Percentiles rank a stretch among this genome's conserved stretches.
phyloP scores from a whole-genome alignment of 345 rosid genomes.

The Acer saccharum region DNA sequence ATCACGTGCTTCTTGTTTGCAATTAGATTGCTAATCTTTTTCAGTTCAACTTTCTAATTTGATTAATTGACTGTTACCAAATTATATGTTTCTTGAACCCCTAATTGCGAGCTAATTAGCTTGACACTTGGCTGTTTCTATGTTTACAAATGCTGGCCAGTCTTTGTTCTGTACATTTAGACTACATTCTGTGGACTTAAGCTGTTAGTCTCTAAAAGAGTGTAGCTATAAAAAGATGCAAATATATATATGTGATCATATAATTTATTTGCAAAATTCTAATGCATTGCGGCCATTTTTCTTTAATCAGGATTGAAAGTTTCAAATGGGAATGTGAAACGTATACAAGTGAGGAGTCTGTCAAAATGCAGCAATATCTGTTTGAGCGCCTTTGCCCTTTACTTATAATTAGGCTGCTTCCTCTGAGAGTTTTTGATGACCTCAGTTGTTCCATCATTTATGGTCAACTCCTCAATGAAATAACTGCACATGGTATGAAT shows the following conservation, averaged over 20 bases:
- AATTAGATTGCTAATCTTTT: not conserved
- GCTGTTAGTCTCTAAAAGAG: not conserved
- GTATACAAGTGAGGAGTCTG: conserved; percentile 30
- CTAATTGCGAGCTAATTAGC: not conserved
- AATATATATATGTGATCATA: not conserved
- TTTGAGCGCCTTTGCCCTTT: conserved; percentile 86
- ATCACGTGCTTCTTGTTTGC: not conserved
- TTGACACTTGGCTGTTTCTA: not conserved
- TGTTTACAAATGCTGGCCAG: not conserved
- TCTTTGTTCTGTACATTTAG: not conserved
- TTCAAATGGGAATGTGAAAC: conserved; percentile 39
- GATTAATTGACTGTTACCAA: not conserved
- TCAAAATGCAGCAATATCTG: conserved; percentile 47
- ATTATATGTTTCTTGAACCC: not conserved
- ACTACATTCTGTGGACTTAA: not conserved
- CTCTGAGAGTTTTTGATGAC: conserved; percentile 71
- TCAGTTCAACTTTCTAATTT: not conserved
- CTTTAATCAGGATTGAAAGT: conserved; percentile 36
- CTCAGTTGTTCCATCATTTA: conserved; percentile 52
- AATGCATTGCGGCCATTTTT: conserved; percentile 7
- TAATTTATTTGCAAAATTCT: not conserved
- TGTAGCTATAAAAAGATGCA: not conserved
- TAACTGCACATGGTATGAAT: conserved; percentile 45
- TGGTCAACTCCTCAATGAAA: conserved; percentile 50
- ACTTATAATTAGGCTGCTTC: conserved; percentile 83